Evolutionary conservation across 352 stramenopile species (phyloP), one percentile per base, ranked within the genome.

Genomic region (Pythium grandisporangium): DNA sequence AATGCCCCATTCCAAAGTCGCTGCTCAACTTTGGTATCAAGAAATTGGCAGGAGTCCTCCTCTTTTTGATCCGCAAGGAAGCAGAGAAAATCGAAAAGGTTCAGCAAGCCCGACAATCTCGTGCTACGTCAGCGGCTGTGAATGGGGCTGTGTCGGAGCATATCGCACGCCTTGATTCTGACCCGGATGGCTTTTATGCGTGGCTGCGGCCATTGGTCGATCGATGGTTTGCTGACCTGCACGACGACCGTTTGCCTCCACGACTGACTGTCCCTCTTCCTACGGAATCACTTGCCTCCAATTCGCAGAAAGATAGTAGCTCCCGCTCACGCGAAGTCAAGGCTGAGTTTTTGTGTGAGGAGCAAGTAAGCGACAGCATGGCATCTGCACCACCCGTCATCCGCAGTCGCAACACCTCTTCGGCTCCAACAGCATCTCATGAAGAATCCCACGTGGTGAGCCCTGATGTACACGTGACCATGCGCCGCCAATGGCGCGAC

Each of bases 11-110:
- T 29, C 78, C 78, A 4, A 71, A 70, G 44, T 45, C 63, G 14
- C 48, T 92, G 46, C 46, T 92, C 23, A 92, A 92, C 46, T 88
- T 86, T 60, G 65, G 62, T 2, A 81, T 89, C 45, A 92, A 92
- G 54, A 92, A 92, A 45, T 63, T 86, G 27, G 78, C 78, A 12
- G 78, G 78, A 0, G 63, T 92, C 23, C 30, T 92, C 43, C 55
- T 89, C 17, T 89, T 82, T 37, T 51, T 92, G 17, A 64, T 92
- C 16, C 64, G 72, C 5, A 78, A 79, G 44, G 75, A 92, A 52
- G 73, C 78, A 12, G 70, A 88, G 42, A 92, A 59, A 19, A 84
- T 87, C 14, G 70, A 89, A 48, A 61, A 80, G 20, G 58, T 67
- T 2, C 52, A 75, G 25, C 70, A 68, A n/a, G n/a, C n/a, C n/a